A percentile compares a stretch with the other conserved stretches of the same genome.
These are phyloP conservation scores for Selenicereus undatus DNA, from an alignment of 148 eudicot species.

Conservation along the genomic window DNA sequence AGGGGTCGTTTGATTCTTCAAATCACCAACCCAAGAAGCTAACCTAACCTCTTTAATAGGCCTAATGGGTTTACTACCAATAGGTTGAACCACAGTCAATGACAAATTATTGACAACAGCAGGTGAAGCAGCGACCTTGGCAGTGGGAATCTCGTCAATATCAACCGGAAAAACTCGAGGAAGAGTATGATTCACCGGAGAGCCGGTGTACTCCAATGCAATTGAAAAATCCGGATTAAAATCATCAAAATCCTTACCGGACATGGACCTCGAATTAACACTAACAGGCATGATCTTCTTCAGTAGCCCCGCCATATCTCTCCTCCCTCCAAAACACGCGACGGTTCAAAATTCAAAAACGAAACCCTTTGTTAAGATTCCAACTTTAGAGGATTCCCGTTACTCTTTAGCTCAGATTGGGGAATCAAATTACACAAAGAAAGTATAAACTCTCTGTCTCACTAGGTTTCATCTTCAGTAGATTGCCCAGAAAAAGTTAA, in stretches of 20 bases:
- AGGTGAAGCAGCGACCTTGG: conserved; percentile 38
- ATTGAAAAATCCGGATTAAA: conserved; percentile 62
- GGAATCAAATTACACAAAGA: background rate
- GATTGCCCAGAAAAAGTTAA: background rate
- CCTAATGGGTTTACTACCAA: conserved; percentile 32
- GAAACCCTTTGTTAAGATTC: background rate
- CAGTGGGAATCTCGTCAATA: conserved; percentile 49
- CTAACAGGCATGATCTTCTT: conserved; percentile 36
- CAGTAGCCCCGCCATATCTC: conserved; percentile 37
- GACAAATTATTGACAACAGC: conserved; percentile 35
- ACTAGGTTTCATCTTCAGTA: too few relatives aligned
- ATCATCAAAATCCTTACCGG: conserved; percentile 37
- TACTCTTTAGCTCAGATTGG: too few relatives aligned
- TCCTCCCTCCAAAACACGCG: conserved; percentile 9
- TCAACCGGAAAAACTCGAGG: conserved; percentile 64
- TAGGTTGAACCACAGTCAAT: conserved; percentile 58
- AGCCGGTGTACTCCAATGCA: conserved; percentile 74
- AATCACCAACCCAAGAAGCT: background rate
- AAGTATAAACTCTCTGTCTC: background rate
- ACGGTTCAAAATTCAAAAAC: background rate
- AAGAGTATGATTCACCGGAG: conserved; percentile 43
- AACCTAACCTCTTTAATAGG: conserved; percentile 11
- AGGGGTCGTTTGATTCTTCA: background rate
- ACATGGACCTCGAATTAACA: conserved; percentile 34
- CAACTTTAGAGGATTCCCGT: too few relatives aligned